Percentiles rank a stretch among this genome's conserved stretches.
Conservation (phyloP, 2,329 filamentous ascomycete genomes). For the Penicillium sp. region DNA sequence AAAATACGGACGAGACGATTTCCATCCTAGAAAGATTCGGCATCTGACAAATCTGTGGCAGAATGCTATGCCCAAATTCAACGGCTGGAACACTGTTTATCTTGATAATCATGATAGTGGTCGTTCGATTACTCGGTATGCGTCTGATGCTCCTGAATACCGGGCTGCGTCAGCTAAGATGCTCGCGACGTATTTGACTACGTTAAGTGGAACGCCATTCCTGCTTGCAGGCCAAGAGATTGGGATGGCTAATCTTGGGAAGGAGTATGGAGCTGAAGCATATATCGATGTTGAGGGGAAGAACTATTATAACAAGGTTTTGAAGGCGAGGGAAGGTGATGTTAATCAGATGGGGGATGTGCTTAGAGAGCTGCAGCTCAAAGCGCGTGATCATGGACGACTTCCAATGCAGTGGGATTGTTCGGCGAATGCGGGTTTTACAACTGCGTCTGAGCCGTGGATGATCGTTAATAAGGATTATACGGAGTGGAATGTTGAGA, state of each 20-base stretch:
- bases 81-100: constrained; percentile 62
- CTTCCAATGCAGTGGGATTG: constrained; percentile 67
- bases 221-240: constrained; percentile 16
- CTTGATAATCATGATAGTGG: constrained; percentile 60
- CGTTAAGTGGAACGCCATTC: constrained; percentile 36
- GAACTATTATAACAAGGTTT: constrained; percentile 12
- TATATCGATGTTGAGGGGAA: constrained; percentile 16
- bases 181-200: constrained; percentile 53
- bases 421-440: constrained; percentile 60
- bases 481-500: constrained; percentile 57
- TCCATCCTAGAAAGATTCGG: constrained; percentile 8
- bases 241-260: constrained; percentile 13
- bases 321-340: constrained; percentile 6
- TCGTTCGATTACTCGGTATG: constrained; percentile 49
- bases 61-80: constrained; percentile 52
- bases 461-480: constrained; percentile 66
- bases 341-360: constrained; percentile 7
- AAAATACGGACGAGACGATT: constrained; percentile 33
- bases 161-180: constrained; percentile 54
- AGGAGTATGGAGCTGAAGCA: constrained; percentile 4
- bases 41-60: constrained; percentile 15
- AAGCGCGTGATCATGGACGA: constrained; percentile 61
- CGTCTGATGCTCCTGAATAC: constrained; percentile 45
- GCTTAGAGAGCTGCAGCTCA: constrained; percentile 11
- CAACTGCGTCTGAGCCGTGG: constrained; percentile 55